Base-by-base conservation (phyloP, 2,329 filamentous ascomycete genomes). In the Alternaria panax region DNA sequence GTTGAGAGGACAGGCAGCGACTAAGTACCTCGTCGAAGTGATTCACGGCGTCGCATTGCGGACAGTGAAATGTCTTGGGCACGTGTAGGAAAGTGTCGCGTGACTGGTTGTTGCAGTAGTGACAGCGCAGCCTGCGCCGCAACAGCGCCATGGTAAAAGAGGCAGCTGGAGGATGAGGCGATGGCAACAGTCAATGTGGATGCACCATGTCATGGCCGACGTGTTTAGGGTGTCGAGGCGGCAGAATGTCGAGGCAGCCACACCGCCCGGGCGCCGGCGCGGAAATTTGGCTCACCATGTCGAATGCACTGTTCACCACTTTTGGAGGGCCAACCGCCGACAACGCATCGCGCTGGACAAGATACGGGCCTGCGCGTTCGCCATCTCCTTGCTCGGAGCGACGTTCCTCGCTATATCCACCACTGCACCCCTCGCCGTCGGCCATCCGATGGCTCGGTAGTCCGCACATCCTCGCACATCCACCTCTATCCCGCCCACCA, bases 41-140 rank as follows among this genome's bases (percentile, higher is more conserved):
- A 78, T 98, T 99, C 59, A 90, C 88, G 18, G 93, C 91, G 70
- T 95, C 91, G 82, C 95, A 99, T 62, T 86, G 82, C 20, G 85
- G 80, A 79, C 77, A 77, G 22, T 66, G 55, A 59, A 70, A 78
- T 42, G 61, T 61, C 27, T 60, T 58, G 11, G 71, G 66, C 40
- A 72, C 58, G 14, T 70, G 69, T 7, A 62, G 45, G 9, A 70
- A 60, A 25, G 62, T 54, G 28, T 71, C 70, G 14, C 63, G 66
- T 36, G 71, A 70, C 50, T 65, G 61, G 25, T 58, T 43, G 30
- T 73, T 74, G 65, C 75, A 78, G 54, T 75, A 77, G 52, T 74
- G 73, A 45, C 75, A 79, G 64, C 71, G 73, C 51, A 78, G 57
- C 36, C 70, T 65, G 66, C 75, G 75, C 62, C 74, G 67, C 43